Conservation (phyloP, 306 rosid species). For the Trifolium repens region DNA sequence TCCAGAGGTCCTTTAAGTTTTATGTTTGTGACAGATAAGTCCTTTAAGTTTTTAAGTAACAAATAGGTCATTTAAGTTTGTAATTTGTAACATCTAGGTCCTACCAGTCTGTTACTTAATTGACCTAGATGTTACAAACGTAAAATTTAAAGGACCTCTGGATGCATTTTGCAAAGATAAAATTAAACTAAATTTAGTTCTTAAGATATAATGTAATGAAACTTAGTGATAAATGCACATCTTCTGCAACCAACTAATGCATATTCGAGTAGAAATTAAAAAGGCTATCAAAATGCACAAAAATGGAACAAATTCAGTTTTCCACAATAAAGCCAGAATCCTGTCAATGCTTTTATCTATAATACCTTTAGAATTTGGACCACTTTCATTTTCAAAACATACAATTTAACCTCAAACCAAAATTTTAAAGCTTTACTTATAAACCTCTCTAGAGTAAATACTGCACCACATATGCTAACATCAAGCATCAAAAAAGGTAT, state of each 20-base stretch:
- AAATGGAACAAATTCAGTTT: conserved; percentile 38
- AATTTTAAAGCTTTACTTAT: conserved; percentile 16
- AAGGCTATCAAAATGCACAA: conserved; percentile 43
- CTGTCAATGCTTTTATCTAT: conserved; percentile 32
- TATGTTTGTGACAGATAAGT: too few species aligned
- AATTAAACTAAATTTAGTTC: background rate
- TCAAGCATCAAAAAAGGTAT: conserved; percentile 26
- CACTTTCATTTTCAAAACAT: conserved; percentile 41
- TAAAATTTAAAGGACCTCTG: too few species aligned
- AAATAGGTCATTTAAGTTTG: too few species aligned
- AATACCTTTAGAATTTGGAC: conserved; percentile 43
- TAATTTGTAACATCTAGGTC: too few species aligned
- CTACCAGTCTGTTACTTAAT: too few species aligned
- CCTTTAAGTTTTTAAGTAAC: too few species aligned
- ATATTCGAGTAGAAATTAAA: conserved; percentile 12
- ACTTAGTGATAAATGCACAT: conserved; percentile 15
- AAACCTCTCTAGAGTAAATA: conserved; percentile 36
- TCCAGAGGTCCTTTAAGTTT: too few species aligned
- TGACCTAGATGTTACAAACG: too few species aligned
- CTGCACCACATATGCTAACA: conserved; percentile 30
- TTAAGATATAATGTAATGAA: conserved; percentile 18
- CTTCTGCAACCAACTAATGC: conserved; percentile 34
- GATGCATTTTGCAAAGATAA: background rate
- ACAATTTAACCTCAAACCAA: conserved; percentile 22
- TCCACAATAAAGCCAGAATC: conserved; percentile 34